Evolutionary conservation across 116 monocot species (phyloP).

Genomic region (Iris pallida): DNA sequence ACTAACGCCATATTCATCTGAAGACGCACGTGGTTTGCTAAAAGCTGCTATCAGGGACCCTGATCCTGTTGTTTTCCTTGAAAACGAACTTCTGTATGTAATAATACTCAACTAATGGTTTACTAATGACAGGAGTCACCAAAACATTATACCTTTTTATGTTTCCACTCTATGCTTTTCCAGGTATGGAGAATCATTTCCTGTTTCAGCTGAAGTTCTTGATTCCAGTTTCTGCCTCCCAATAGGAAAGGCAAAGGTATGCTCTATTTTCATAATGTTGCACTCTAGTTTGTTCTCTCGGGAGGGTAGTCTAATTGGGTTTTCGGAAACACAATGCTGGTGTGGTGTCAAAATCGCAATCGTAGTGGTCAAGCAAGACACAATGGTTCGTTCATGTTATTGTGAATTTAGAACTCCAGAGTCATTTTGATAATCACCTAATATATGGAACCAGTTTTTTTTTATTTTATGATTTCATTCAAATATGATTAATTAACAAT

Average conservation of each 20-base stretch:
- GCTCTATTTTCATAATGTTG: background rate
- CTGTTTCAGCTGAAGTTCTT: slow-evolving; percentile 74
- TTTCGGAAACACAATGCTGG: background rate
- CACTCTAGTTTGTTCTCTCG: no score
- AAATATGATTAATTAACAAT: no score
- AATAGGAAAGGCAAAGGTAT: slow-evolving; percentile 86
- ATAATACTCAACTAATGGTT: background rate
- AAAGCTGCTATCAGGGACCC: slow-evolving; percentile 85
- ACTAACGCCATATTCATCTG: slow-evolving; percentile 58
- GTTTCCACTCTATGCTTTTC: slow-evolving; percentile 5
- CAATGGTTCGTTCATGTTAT: no score
- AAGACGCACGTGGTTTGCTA: slow-evolving; percentile 78
- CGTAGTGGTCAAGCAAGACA: no score
- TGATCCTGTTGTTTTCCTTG: slow-evolving; percentile 82
- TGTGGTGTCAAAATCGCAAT: no score
- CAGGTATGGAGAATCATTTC: slow-evolving; percentile 84
- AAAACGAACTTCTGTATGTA: slow-evolving; percentile 76
- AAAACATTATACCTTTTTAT: background rate
- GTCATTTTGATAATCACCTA: no score
- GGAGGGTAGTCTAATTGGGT: no score
- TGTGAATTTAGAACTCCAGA: no score
- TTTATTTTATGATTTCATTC: no score
- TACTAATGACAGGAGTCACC: background rate
- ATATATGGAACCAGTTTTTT: no score
- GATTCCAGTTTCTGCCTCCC: slow-evolving; percentile 89